Base-by-base conservation (phyloP, 164 flowering plant genomes). In the Kingdonia uniflora region DNA sequence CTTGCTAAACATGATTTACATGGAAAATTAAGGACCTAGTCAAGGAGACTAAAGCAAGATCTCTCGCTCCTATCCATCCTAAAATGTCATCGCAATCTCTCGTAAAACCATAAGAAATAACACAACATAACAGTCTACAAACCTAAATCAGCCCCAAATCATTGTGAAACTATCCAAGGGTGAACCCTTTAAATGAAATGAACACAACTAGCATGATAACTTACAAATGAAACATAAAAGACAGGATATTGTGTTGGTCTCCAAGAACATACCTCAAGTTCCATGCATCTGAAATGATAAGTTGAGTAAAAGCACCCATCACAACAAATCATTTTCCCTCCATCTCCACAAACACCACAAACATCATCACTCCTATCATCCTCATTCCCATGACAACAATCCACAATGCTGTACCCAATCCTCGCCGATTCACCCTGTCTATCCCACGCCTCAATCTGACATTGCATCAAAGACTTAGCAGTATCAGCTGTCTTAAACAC, bases 401-500 rank as follows among this genome's bases (percentile, higher is more conserved):
- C 4, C 8, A 53, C 40, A 19, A 40, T 23, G 26, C 23, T 37
- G 10, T 14, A 22, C 16, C 56, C 12, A 52, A 41, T 5, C 15
- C 5, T 41, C 24, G 24, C 33, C 14, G 47, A 39, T 41, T 40
- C 46, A 1, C 26, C 47, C 14, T 40, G 56, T 23, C 6, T 22
- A 1, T 40, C 11, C 56, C 56, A 53, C 0, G 56, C 56, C 6
- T 2, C 24, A 7, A 10, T 22, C 41, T 40, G 56, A 53, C 46
- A 53, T 8, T 40, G 22, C 3, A 53, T 25, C 21, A 53, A 45
- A 12, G 40, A 39, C 19, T 66, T 69, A 43, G 92, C 96, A 58
- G 85, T 75, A 48, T 75, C 86, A 46, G 92, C 96, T 56, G 85
- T 75, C 52, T 75, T 86, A 80, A 83, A 59, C 65, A 82, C 77